Conservation (phyloP, 2,329 filamentous ascomycete species). For the Volutella citrinella region DNA sequence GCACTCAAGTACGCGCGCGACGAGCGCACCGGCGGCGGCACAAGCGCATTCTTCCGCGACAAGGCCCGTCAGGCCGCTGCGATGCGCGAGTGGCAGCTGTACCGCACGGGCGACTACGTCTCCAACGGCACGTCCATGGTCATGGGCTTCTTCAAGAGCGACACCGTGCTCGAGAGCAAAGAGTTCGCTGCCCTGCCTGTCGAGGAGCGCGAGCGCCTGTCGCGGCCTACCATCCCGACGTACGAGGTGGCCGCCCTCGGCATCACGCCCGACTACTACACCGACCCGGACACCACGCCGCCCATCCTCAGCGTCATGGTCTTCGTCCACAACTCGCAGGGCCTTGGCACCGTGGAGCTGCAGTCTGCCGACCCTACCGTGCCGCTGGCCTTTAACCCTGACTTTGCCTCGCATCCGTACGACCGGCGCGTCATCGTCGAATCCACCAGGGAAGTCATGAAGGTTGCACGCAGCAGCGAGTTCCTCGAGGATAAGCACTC, state of each 20-base stretch:
- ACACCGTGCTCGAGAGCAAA: slow-evolving; percentile 5
- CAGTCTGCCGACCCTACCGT: slow-evolving; percentile 7
- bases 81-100: slow-evolving; percentile 13
- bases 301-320: slow-evolving; percentile 11
- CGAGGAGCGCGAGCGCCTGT: slow-evolving; percentile 4
- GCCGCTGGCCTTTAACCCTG: slow-evolving; percentile 11
- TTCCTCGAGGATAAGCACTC: slow-evolving; percentile 12
- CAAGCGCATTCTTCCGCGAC: slow-evolving; percentile 13
- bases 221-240: slow-evolving; percentile 9
- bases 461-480: slow-evolving; percentile 6
- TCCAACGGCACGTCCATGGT: slow-evolving; percentile 13
- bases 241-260: slow-evolving; percentile 12
- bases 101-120: slow-evolving; percentile 12
- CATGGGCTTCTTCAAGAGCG: slow-evolving; percentile 17
- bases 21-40: slow-evolving; percentile 8
- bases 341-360: slow-evolving; percentile 8
- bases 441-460: slow-evolving; percentile 12
- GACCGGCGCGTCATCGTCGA: slow-evolving; percentile 14
- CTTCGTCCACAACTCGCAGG: slow-evolving; percentile 14
- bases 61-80: slow-evolving; percentile 12
- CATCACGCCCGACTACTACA: slow-evolving; percentile 13
- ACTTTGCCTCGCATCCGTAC: slow-evolving; percentile 12
- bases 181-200: slow-evolving; percentile 8
- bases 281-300: slow-evolving; percentile 8
- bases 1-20: slow-evolving; percentile 13